phyloP scores from a whole-genome alignment of 2,329 filamentous ascomycete species.

The Ophiocordyceps camponoti-leonardi region DNA sequence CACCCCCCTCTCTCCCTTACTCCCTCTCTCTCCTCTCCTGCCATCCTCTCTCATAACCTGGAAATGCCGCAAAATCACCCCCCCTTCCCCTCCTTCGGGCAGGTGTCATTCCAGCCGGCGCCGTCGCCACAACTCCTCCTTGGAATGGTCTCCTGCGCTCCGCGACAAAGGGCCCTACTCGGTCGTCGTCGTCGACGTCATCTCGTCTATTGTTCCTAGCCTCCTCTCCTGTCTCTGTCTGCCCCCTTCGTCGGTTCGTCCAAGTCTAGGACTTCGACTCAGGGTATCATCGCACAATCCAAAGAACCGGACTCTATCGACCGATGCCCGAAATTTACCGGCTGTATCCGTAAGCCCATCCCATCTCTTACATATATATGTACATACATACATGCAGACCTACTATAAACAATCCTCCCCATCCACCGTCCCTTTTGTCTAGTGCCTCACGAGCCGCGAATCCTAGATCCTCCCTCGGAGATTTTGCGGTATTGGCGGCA shows the following conservation, averaged over 20 bases:
- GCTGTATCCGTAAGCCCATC: neutral
- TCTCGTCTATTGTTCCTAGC: neutral
- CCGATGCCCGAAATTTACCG: neutral
- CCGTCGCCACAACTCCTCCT: neutral
- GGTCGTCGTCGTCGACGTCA: neutral
- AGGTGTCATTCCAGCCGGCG: conserved; percentile 1
- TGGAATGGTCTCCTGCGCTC: neutral
- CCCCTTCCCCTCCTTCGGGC: neutral
- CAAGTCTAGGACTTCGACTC: neutral
- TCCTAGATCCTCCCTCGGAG: neutral
- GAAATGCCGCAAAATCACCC: neutral
- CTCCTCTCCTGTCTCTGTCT: neutral
- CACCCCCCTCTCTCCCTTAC: too few species aligned
- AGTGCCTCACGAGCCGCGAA: too few species aligned
- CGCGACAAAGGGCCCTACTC: neutral
- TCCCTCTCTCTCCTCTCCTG: neutral
- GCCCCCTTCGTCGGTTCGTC: neutral
- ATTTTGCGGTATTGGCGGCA: conserved; percentile 32
- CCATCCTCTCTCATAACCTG: neutral
- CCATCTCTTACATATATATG: neutral
- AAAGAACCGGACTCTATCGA: neutral
- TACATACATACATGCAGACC: neutral
- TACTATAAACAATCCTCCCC: neutral
- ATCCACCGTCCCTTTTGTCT: neutral
- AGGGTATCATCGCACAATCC: neutral